Conservation (phyloP, 768 basidiomycete genomes). For the Tylopilus vinaceipallidus region DNA sequence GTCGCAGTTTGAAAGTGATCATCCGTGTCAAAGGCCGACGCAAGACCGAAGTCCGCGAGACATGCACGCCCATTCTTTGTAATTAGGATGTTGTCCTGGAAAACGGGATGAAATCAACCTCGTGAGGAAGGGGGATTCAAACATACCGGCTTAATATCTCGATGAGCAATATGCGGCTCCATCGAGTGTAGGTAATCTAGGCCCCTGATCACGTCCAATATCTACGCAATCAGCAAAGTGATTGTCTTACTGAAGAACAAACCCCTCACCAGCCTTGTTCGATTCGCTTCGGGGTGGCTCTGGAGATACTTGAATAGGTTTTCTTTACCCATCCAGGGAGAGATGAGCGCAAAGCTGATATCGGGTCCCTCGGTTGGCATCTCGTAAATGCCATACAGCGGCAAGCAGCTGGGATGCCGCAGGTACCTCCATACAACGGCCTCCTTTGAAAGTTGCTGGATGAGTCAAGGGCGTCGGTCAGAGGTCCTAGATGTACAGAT, state of each 20-base stretch:
- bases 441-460: conserved; percentile 30
- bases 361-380: conserved; percentile 15
- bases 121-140: background rate
- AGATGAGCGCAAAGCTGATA: conserved; percentile 29
- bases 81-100: conserved; percentile 48
- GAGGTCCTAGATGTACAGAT: background rate
- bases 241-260: background rate
- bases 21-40: conserved; percentile 16
- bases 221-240: conserved; percentile 24
- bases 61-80: conserved; percentile 41
- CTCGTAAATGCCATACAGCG: conserved; percentile 33
- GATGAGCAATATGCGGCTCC: conserved; percentile 34
- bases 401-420: conserved; percentile 35
- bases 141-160: conserved; percentile 32
- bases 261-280: conserved; percentile 32
- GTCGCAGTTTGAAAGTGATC: conserved; percentile 10
- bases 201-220: conserved; percentile 43
- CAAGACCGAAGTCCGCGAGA: conserved; percentile 50
- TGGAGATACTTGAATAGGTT: conserved; percentile 32
- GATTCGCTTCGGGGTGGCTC: conserved; percentile 19
- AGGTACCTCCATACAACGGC: conserved; percentile 35
- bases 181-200: conserved; percentile 43
- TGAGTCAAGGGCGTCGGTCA: background rate
- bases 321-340: conserved; percentile 40
- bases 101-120: conserved; percentile 8